These are phyloP conservation scores for Fraxinus sp. DNA, from an alignment of 305 asterid genomes.

Conservation along the genomic window DNA sequence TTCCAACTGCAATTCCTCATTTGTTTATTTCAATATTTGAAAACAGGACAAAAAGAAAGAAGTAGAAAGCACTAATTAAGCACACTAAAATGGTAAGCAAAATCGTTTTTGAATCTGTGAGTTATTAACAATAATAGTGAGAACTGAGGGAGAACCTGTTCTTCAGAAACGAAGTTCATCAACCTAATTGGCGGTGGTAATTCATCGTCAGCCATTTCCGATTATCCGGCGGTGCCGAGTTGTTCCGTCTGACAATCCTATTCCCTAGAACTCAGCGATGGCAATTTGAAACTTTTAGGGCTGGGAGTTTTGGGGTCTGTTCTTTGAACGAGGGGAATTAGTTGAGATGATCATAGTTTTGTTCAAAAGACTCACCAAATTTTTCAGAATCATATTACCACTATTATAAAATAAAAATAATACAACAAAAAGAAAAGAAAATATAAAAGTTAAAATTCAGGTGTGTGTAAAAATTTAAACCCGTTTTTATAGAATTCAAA, in stretches of 20 bases:
- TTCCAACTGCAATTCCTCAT: constrained; percentile 54
- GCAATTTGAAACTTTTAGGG: background rate
- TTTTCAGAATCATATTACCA: too few relatives aligned
- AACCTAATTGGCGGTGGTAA: constrained; percentile 63
- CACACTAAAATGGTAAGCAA: background rate
- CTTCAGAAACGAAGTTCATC: constrained; percentile 87
- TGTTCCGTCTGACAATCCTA: background rate
- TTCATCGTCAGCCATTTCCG: constrained; percentile 53
- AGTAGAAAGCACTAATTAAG: background rate
- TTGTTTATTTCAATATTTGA: background rate
- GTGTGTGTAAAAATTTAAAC: too few relatives aligned
- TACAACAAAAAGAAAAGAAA: too few relatives aligned
- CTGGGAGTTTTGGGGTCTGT: background rate
- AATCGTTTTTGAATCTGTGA: background rate
- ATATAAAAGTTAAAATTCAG: too few relatives aligned
- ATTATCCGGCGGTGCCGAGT: constrained; percentile 18
- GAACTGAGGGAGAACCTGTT: constrained; percentile 54
- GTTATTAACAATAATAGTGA: background rate
- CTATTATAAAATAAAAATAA: too few relatives aligned
- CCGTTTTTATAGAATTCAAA: too few relatives aligned
- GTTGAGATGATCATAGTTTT: too few relatives aligned
- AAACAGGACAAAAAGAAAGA: background rate
- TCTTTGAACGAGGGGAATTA: too few relatives aligned
- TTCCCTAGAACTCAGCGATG: background rate
- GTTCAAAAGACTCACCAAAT: too few relatives aligned